Evolutionary conservation across 768 basidiomycete species (phyloP).

Genomic region (Russula ochroleuca): DNA sequence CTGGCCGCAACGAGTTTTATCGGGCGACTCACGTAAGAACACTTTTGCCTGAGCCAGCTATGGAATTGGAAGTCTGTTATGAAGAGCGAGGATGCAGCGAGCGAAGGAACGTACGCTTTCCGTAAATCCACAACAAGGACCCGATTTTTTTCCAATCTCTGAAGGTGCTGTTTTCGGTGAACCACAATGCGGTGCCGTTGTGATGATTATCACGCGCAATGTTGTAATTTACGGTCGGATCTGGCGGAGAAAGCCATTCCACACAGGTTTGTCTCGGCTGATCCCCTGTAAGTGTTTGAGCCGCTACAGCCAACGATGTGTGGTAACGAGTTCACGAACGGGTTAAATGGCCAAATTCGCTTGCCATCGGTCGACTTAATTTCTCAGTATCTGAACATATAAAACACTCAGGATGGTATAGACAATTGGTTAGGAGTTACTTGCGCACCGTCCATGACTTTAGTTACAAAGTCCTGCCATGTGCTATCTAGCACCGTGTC

Average conservation of each 20-base stretch:
- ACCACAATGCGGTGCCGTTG: not conserved
- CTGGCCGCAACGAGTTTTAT: too few species aligned
- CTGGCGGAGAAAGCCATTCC: constrained; percentile 1
- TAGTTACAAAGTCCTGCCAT: not conserved
- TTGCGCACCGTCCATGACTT: not conserved
- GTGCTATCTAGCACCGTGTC: too few species aligned
- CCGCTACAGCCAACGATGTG: not conserved
- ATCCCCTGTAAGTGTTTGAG: constrained; percentile 1
- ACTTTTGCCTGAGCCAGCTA: not conserved
- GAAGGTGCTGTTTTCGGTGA: not conserved
- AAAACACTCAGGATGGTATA: not conserved
- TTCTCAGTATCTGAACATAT: not conserved
- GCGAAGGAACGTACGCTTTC: not conserved
- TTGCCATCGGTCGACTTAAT: not conserved
- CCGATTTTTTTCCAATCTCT: not conserved
- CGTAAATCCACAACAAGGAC: not conserved
- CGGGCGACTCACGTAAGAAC: not conserved
- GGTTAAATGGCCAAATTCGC: not conserved
- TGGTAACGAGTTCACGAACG: not conserved
- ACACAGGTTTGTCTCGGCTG: not conserved
- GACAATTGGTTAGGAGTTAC: not conserved
- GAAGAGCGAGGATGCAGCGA: too few species aligned
- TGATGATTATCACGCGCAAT: not conserved
- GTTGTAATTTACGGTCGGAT: not conserved
- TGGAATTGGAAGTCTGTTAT: not conserved